phyloP scores from a whole-genome alignment of 768 basidiomycete species.

The Kwoniella dejecticola region DNA sequence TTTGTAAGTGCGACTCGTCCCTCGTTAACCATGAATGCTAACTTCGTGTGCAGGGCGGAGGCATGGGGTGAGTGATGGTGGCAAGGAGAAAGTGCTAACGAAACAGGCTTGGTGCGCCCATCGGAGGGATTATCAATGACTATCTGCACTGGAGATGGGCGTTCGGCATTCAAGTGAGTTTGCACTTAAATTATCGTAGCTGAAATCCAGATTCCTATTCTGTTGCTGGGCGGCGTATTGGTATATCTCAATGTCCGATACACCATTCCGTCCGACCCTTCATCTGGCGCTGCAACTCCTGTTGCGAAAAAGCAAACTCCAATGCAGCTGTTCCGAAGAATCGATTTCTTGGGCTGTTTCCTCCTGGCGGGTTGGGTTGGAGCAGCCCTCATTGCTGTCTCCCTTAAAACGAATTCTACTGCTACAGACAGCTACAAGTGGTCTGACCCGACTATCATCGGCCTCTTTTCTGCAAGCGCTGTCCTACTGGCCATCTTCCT shows the following conservation, averaged over 20 bases:
- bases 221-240: conserved; percentile 3
- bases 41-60: not conserved
- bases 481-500: conserved; percentile 67
- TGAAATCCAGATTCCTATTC: conserved; percentile 11
- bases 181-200: not conserved
- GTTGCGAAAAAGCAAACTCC: conserved; percentile 6
- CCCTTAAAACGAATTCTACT: conserved; percentile 56
- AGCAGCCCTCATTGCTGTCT: conserved; percentile 51
- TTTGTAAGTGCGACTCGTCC: conserved; percentile 65
- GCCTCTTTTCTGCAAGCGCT: conserved; percentile 65
- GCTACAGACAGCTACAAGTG: conserved; percentile 73
- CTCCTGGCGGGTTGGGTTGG: conserved; percentile 46
- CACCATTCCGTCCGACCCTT: conserved; percentile 6
- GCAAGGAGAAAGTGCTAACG: not conserved
- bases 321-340: conserved; percentile 29
- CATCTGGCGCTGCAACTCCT: conserved; percentile 13
- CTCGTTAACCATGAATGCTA: not conserved
- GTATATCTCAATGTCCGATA: conserved; percentile 18
- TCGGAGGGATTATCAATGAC: conserved; percentile 67
- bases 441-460: conserved; percentile 67
- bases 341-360: conserved; percentile 51
- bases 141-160: conserved; percentile 71
- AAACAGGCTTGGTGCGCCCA: conserved; percentile 52
- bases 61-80: conserved; percentile 16
- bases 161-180: conserved; percentile 40